phyloP scores from a whole-genome alignment of 805 yeast genomes.

The Yarrowia sp. region DNA sequence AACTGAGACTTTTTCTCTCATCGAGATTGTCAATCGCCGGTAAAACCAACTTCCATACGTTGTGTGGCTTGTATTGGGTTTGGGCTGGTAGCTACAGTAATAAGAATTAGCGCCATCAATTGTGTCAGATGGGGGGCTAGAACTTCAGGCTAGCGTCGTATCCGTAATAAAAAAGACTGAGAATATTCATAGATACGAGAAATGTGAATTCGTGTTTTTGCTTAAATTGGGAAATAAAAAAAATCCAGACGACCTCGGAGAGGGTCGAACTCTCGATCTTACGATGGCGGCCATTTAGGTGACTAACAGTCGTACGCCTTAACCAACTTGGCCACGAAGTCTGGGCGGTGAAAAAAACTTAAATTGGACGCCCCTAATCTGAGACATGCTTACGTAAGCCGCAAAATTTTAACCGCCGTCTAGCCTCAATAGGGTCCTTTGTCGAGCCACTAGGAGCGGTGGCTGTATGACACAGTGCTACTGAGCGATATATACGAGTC shows the following conservation, averaged over 20 bases:
- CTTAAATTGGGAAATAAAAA: neutral
- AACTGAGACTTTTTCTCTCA: neutral
- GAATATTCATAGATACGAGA: no score
- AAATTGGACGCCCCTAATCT: no score
- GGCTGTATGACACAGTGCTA: no score
- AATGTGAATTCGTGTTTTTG: no score
- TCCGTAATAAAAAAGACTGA: no score
- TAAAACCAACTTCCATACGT: neutral
- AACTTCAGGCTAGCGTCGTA: no score
- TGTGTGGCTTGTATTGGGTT: conserved; percentile 15
- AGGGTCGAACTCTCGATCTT: conserved; percentile 39
- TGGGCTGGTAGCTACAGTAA: conserved; percentile 2
- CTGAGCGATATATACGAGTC: no score
- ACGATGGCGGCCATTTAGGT: conserved; percentile 39
- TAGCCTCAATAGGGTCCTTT: no score
- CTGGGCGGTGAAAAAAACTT: neutral
- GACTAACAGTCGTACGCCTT: conserved; percentile 39
- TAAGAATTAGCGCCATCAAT: conserved; percentile 2
- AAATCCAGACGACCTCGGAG: conserved; percentile 39
- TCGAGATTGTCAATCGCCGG: neutral
- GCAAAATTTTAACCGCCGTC: no score
- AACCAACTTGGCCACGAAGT: conserved; percentile 39
- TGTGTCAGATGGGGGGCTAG: neutral
- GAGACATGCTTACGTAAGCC: no score
- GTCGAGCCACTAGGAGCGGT: no score